A percentile compares a stretch with the other conserved stretches of the same genome.
Conservation (phyloP, 345 rosid species). For the Cardiospermum halicacabum region DNA sequence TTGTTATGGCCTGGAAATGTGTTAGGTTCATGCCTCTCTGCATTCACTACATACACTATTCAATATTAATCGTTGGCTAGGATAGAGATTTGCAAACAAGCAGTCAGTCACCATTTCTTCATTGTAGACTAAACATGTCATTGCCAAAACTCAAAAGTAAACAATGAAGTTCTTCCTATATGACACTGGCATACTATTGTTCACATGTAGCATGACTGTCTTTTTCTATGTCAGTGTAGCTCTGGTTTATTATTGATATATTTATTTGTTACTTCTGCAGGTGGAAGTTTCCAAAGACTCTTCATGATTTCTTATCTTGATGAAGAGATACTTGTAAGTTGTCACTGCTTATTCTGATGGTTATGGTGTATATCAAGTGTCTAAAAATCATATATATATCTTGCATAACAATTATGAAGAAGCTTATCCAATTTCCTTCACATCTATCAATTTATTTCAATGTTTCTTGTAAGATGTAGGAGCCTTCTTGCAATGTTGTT, state of each 20-base stretch:
- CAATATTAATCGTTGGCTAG: neutral
- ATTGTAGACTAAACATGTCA: neutral
- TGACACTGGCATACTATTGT: constrained; percentile 1
- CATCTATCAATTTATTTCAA: neutral
- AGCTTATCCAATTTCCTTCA: neutral
- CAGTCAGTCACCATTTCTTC: neutral
- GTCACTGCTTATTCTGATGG: neutral
- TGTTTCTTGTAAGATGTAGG: neutral
- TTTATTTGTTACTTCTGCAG: constrained; percentile 36
- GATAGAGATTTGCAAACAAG: neutral
- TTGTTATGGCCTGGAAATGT: neutral
- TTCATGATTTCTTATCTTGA: constrained; percentile 96
- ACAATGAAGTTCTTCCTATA: neutral
- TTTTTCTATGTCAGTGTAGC: neutral
- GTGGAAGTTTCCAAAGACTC: constrained; percentile 77
- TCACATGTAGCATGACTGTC: neutral
- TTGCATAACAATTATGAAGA: neutral
- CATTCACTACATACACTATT: neutral
- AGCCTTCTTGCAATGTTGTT: neutral
- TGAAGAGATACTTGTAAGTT: constrained; percentile 85
- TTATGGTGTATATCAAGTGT: neutral
- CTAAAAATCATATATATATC: neutral
- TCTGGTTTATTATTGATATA: constrained; percentile 10
- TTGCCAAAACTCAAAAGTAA: neutral
- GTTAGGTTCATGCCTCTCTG: neutral